Conservation (phyloP, 208 protist genomes). For the Leishmania martiniquensis region DNA sequence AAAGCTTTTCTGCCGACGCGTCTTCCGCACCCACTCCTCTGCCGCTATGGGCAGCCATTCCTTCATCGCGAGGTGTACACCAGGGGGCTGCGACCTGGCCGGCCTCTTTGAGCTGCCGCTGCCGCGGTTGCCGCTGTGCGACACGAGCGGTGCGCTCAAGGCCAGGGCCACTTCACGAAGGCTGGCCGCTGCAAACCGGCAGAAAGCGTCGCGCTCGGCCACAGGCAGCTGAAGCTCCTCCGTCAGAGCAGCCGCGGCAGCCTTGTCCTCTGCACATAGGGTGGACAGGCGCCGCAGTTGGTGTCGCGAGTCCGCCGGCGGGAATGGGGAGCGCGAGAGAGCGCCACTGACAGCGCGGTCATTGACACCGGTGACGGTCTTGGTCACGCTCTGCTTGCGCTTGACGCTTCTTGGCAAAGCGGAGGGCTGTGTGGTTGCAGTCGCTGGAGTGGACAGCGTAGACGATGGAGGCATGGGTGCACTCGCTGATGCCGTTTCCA, state of each 20-base stretch:
- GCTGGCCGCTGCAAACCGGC: constrained; percentile 20
- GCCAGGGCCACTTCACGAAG: constrained; percentile 21
- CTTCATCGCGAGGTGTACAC: constrained; percentile 15
- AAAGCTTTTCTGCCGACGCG: constrained; percentile 50
- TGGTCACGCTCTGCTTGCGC: background rate
- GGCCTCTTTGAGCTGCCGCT: background rate
- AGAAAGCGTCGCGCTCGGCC: constrained; percentile 23
- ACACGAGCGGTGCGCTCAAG: background rate
- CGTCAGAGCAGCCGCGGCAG: background rate
- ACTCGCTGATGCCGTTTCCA: background rate
- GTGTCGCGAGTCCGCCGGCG: background rate
- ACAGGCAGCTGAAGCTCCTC: constrained; percentile 10
- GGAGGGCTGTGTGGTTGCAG: background rate
- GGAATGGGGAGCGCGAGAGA: background rate
- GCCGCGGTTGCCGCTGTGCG: background rate
- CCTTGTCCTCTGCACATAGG: background rate
- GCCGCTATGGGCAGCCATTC: constrained; percentile 70
- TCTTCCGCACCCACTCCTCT: constrained; percentile 70
- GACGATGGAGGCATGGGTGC: background rate
- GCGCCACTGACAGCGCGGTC: background rate
- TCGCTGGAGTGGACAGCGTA: background rate
- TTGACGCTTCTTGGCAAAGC: background rate
- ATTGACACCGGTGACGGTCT: background rate
- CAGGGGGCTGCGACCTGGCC: background rate
- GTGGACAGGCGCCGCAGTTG: background rate